These are phyloP conservation scores for Prosopis cineraria DNA, from an alignment of 306 rosid species.

Conservation along the genomic window DNA sequence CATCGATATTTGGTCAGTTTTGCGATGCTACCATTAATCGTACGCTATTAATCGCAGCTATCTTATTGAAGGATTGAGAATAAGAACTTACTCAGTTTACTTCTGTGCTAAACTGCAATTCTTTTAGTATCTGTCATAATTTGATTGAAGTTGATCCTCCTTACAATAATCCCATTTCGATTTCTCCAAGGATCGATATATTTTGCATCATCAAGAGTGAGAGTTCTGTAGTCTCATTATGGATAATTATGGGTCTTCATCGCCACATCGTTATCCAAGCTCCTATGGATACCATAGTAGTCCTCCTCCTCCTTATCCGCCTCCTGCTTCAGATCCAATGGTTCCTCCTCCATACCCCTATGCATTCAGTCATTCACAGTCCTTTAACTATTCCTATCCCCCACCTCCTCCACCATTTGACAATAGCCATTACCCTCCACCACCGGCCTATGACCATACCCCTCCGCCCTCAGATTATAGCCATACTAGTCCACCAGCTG, in stretches of 20 bases:
- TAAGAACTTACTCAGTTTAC: background rate
- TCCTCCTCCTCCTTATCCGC: constrained; percentile 51
- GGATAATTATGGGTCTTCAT: constrained; percentile 47
- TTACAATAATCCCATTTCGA: constrained; percentile 10
- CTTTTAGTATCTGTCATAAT: constrained; percentile 17
- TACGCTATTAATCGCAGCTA: constrained; percentile 4
- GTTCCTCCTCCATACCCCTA: constrained; percentile 43
- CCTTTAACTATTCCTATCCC: constrained; percentile 47
- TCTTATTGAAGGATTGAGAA: background rate
- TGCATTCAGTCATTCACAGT: constrained; percentile 36
- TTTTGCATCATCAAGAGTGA: constrained; percentile 3
- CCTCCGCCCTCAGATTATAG: constrained; percentile 28
- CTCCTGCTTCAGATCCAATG: constrained; percentile 41
- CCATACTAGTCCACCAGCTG: background rate
- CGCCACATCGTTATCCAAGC: constrained; percentile 42
- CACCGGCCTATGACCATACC: background rate
- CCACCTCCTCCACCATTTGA: constrained; percentile 32
- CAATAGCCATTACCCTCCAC: constrained; percentile 33
- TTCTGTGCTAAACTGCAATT: background rate
- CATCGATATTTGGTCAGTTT: background rate
- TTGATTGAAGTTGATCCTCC: background rate
- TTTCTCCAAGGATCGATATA: constrained; percentile 5
- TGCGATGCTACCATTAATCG: background rate
- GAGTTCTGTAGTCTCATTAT: constrained; percentile 23
- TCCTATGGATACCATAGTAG: constrained; percentile 41